These are phyloP conservation scores for Acer yangbiense DNA, from an alignment of 345 rosid species.

Conservation along the genomic window DNA sequence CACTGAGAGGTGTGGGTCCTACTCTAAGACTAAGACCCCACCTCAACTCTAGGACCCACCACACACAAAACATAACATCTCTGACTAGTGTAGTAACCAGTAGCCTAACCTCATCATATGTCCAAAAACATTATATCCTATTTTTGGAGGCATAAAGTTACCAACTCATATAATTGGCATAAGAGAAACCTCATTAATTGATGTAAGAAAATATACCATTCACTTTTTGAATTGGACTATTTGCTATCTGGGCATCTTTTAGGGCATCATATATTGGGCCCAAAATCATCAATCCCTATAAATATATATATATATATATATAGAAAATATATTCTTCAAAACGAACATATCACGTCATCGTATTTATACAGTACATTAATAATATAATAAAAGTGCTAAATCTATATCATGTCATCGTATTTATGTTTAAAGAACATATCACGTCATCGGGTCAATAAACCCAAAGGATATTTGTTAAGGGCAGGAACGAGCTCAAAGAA, in stretches of 20 bases:
- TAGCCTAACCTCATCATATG: slow-evolving; percentile 26
- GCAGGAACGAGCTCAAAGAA: too few species aligned
- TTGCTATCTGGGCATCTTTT: not conserved
- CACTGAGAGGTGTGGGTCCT: slow-evolving; percentile 32
- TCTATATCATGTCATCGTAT: not conserved
- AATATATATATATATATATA: not conserved
- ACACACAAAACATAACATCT: not conserved
- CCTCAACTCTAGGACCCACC: slow-evolving; percentile 15
- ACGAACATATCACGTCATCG: too few species aligned
- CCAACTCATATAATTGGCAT: slow-evolving; percentile 5
- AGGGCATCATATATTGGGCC: not conserved
- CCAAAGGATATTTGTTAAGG: too few species aligned
- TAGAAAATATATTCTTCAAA: too few species aligned
- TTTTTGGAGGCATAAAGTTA: slow-evolving; percentile 23
- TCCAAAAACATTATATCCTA: slow-evolving; percentile 18
- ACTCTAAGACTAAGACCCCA: too few species aligned
- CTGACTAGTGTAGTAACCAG: not conserved
- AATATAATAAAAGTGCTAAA: not conserved
- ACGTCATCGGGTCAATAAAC: too few species aligned
- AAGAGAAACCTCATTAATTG: not conserved
- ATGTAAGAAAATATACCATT: not conserved
- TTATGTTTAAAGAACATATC: too few species aligned
- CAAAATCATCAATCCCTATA: not conserved
- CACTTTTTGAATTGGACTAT: not conserved
- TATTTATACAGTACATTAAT: not conserved